phyloP scores from a whole-genome alignment of 495 filamentous ascomycete species.

The Recurvomyces mirabilis region DNA sequence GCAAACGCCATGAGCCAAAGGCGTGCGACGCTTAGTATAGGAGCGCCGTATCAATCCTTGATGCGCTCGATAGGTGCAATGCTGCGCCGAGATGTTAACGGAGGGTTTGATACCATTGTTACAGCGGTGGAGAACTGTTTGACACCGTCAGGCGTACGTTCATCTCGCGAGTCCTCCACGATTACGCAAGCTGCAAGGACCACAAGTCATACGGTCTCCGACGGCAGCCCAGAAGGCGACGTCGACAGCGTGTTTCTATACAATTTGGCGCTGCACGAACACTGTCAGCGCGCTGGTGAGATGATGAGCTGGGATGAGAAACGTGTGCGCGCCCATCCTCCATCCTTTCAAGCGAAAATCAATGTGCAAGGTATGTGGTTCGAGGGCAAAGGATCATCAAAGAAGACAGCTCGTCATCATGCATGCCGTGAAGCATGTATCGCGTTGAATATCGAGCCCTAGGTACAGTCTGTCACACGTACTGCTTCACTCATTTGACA shows the following conservation, averaged over 20 bases:
- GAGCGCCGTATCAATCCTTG: not conserved
- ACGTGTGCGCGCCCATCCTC: not conserved
- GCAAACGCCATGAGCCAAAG: too few species aligned
- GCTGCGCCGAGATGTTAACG: not conserved
- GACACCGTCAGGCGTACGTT: too few species aligned
- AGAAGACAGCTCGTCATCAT: not conserved
- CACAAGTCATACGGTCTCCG: too few species aligned
- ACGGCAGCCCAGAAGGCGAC: too few species aligned
- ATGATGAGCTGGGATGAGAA: not conserved
- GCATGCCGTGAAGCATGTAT: not conserved
- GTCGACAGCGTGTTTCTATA: not conserved
- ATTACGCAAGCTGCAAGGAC: too few species aligned
- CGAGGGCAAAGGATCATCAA: not conserved
- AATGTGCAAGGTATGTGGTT: not conserved
- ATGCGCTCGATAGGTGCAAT: not conserved
- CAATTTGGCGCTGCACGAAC: not conserved
- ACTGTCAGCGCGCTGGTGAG: not conserved
- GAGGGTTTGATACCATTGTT: not conserved
- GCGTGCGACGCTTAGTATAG: too few species aligned
- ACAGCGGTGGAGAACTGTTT: too few species aligned
- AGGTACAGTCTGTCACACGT: too few species aligned
- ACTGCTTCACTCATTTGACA: too few species aligned
- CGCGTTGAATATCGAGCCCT: not conserved
- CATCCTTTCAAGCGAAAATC: not conserved
- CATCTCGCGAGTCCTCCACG: too few species aligned